Conservation (phyloP, 495 filamentous ascomycete genomes). For the Trichoderma erinaceum region DNA sequence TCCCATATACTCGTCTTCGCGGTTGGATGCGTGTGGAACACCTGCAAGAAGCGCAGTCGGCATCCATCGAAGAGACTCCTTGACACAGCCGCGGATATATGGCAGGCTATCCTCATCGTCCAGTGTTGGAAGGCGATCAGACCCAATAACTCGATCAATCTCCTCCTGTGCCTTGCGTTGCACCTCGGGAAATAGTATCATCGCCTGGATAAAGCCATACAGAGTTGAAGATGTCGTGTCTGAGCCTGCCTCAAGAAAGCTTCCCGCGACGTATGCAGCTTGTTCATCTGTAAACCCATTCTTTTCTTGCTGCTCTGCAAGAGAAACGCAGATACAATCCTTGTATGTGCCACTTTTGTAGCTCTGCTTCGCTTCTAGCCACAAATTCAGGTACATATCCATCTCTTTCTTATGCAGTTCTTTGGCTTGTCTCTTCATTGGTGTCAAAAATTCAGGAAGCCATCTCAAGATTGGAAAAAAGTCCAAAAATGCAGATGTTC, state of each 20-base stretch:
- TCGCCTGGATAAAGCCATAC: conserved; percentile 40
- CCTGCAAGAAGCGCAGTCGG: conserved; percentile 40
- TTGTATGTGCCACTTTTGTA: too few relatives aligned
- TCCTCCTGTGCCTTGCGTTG: conserved; percentile 46
- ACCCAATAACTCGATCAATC: conserved; percentile 42
- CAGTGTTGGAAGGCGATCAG: conserved; percentile 36
- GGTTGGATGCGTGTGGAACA: conserved; percentile 38
- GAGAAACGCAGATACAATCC: too few relatives aligned
- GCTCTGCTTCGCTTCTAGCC: too few relatives aligned
- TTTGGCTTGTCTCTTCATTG: too few relatives aligned
- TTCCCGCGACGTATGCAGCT: conserved; percentile 30
- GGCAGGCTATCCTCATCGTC: conserved; percentile 38
- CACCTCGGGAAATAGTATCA: conserved; percentile 41
- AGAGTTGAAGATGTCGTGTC: conserved; percentile 35
- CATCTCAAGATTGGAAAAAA: too few relatives aligned
- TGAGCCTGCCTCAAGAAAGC: conserved; percentile 39
- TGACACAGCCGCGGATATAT: conserved; percentile 37
- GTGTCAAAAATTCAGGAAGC: too few relatives aligned
- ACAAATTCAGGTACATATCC: too few relatives aligned
- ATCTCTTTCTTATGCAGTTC: too few relatives aligned
- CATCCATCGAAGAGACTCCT: conserved; percentile 46
- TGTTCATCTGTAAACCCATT: not conserved
- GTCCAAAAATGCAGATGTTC: too few relatives aligned
- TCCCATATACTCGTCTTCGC: conserved; percentile 32
- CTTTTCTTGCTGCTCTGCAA: too few relatives aligned